A percentile compares a stretch with the other conserved stretches of the same genome.
These are phyloP conservation scores for Geotrichum restrictum DNA, from an alignment of 1,139 yeast species.

Conservation along the genomic window DNA sequence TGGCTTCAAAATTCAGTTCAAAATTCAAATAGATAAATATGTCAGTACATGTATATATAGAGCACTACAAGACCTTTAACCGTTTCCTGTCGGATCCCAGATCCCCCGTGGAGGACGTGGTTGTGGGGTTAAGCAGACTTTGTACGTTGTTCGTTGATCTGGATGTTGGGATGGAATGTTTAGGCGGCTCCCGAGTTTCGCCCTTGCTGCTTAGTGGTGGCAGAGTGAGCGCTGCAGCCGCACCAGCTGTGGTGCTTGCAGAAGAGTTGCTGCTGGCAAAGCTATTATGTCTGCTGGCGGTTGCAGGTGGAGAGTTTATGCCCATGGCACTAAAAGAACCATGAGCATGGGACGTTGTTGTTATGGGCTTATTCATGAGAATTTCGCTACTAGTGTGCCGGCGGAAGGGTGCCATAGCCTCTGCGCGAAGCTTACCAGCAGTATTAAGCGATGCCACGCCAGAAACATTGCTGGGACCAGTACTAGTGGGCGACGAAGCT, in stretches of 20 bases:
- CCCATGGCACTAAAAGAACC: neutral
- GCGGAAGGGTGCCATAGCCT: slow-evolving; percentile 20
- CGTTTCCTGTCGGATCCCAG: slow-evolving; percentile 18
- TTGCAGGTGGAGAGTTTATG: slow-evolving; percentile 4
- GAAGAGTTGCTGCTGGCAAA: slow-evolving; percentile 20
- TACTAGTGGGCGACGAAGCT: neutral
- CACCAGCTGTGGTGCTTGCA: slow-evolving; percentile 1
- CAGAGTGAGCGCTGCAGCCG: neutral
- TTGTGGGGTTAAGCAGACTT: slow-evolving; percentile 28
- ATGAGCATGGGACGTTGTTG: neutral
- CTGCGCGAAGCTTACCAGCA: slow-evolving; percentile 17
- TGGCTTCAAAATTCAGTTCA: slow-evolving; percentile 4
- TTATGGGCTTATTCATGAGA: neutral
- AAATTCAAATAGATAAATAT: slow-evolving; percentile 7
- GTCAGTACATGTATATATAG: neutral
- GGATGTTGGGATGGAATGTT: neutral
- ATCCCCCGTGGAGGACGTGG: neutral
- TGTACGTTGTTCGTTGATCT: slow-evolving; percentile 25
- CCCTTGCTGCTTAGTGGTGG: slow-evolving; percentile 1
- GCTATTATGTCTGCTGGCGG: slow-evolving; percentile 20
- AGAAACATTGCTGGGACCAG: neutral
- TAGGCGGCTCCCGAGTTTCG: slow-evolving; percentile 1
- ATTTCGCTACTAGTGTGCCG: slow-evolving; percentile 22
- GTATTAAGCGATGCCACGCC: neutral
- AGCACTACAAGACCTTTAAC: neutral